These are phyloP conservation scores for Tillandsia fasciculata DNA, from an alignment of 176 grass and related monocot species.

Conservation along the genomic window DNA sequence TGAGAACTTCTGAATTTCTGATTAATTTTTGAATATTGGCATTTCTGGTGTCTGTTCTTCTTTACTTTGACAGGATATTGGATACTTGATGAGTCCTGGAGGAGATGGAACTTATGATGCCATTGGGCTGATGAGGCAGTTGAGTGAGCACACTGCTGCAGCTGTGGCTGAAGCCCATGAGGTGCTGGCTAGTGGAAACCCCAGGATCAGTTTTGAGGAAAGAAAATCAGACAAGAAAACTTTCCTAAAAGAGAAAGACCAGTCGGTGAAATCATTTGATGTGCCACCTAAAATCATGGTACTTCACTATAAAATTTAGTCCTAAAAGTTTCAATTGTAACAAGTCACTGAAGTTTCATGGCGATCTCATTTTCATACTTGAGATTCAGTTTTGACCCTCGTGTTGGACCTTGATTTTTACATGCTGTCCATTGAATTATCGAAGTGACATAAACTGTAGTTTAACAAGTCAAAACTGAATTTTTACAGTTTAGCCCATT, in stretches of 20 bases:
- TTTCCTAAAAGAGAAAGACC: constrained; percentile 27
- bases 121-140: constrained; percentile 55
- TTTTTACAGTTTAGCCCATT: too few species aligned
- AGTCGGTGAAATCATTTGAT: constrained; percentile 25
- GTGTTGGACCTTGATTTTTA: too few species aligned
- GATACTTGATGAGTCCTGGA: constrained; percentile 57
- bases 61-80: constrained; percentile 29
- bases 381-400: too few species aligned
- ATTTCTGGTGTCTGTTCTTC: constrained; percentile 10
- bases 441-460: too few species aligned
- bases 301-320: not conserved
- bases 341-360: not conserved
- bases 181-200: constrained; percentile 40
- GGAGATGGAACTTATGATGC: constrained; percentile 59
- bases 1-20: not conserved
- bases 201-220: constrained; percentile 3
- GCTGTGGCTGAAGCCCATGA: constrained; percentile 61
- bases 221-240: constrained; percentile 29
- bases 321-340: not conserved
- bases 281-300: constrained; percentile 38
- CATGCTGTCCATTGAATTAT: too few species aligned
- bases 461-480: too few species aligned
- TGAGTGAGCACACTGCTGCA: constrained; percentile 51
- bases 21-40: not conserved
- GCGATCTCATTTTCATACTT: too few species aligned